phyloP scores from a whole-genome alignment of 2,329 filamentous ascomycete genomes.

The Verticillium nonalfalfae region DNA sequence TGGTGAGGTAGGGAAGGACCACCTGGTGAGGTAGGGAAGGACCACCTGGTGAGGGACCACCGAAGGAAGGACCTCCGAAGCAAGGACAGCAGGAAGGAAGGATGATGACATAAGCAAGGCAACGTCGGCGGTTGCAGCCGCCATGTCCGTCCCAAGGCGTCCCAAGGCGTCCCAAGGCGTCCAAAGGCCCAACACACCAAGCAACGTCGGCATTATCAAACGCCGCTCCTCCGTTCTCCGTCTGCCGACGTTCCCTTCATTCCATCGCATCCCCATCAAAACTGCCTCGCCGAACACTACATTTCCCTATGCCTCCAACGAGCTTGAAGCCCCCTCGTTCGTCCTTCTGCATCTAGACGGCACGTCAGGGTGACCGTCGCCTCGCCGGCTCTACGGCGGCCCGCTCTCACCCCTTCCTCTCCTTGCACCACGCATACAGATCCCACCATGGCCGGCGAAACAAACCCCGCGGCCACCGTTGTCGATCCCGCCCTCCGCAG shows the following conservation, averaged over 20 bases:
- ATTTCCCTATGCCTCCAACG: too few relatives aligned
- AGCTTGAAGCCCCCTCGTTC: not conserved
- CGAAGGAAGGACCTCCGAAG: too few relatives aligned
- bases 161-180: too few relatives aligned
- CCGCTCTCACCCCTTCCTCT: not conserved
- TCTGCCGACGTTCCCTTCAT: not conserved
- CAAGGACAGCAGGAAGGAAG: too few relatives aligned
- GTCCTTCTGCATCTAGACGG: not conserved
- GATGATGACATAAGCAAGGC: not conserved
- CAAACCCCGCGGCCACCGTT: slow-evolving; percentile 1
- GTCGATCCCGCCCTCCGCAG: slow-evolving; percentile 10
- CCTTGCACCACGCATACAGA: not conserved
- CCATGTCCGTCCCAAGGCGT: not conserved
- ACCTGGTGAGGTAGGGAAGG: too few relatives aligned
- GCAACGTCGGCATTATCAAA: slow-evolving; percentile 8
- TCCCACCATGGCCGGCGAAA: not conserved
- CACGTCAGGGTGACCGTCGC: too few relatives aligned
- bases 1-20: too few relatives aligned
- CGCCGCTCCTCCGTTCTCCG: slow-evolving; percentile 7
- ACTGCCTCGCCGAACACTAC: not conserved
- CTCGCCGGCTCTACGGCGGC: too few relatives aligned
- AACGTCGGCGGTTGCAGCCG: slow-evolving; percentile 4
- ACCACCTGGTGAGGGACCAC: too few relatives aligned
- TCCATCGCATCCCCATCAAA: slow-evolving; percentile 4
- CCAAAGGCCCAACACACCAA: not conserved